Percentiles rank a stretch among this genome's conserved stretches.
Conservation (phyloP, 2,329 filamentous ascomycete genomes). For the Nemania sp. region DNA sequence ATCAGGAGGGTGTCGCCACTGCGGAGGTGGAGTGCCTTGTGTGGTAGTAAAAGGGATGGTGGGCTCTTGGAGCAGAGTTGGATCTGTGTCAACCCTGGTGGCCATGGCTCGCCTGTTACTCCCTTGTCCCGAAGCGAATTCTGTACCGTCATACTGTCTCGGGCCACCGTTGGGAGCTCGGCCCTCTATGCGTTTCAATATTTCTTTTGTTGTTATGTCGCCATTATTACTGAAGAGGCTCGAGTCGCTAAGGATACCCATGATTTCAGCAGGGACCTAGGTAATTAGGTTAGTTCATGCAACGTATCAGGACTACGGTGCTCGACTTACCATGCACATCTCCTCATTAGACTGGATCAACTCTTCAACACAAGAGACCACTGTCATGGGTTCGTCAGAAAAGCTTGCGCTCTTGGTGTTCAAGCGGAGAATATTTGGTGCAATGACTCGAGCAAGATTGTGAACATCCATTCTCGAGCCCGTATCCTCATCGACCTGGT, state of each 20-base stretch:
- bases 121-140: slow-evolving; percentile 60
- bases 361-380: slow-evolving; percentile 89
- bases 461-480: slow-evolving; percentile 99
- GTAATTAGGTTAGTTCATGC: slow-evolving; percentile 16
- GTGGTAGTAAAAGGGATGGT: slow-evolving; percentile 45
- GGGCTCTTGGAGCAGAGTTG: slow-evolving; percentile 67
- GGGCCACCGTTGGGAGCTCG: slow-evolving; percentile 57
- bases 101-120: slow-evolving; percentile 57
- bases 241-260: slow-evolving; percentile 82
- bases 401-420: slow-evolving; percentile 66
- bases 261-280: slow-evolving; percentile 90
- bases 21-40: slow-evolving; percentile 54
- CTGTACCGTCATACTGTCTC: slow-evolving; percentile 63
- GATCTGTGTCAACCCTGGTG: slow-evolving; percentile 82
- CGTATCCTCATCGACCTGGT: slow-evolving; percentile 93
- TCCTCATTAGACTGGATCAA: slow-evolving; percentile 92
- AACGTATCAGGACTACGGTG: neutral
- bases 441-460: slow-evolving; percentile 96
- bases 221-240: slow-evolving; percentile 78
- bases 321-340: slow-evolving; percentile 85
- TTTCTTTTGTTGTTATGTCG: slow-evolving; percentile 96
- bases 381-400: slow-evolving; percentile 87
- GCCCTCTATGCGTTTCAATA: slow-evolving; percentile 89
- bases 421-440: slow-evolving; percentile 88
- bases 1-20: slow-evolving; percentile 52